Base-by-base conservation (phyloP, 2,329 filamentous ascomycete genomes). In the Helicocarpus griseus region DNA sequence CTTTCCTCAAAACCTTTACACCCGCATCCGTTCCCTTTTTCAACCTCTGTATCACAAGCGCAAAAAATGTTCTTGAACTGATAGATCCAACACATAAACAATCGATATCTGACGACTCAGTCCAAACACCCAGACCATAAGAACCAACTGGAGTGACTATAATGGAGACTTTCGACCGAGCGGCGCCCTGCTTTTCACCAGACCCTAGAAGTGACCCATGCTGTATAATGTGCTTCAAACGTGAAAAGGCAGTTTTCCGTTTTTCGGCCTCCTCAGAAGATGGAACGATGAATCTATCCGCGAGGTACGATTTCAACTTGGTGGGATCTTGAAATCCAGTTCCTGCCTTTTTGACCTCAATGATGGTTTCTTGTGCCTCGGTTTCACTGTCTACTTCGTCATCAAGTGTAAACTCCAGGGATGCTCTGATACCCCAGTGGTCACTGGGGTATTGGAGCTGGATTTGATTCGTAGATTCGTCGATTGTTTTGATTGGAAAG, bases 1-100 rank as follows among this genome's bases (percentile, higher is more conserved):
- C 78, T 48, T 76, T 77, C 39, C 81, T 75, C 14, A 84, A 59
- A 9, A 85, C 69, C 21, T 63, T 71, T 35, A 84, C 64, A 0
- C 69, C 74, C 19, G 65, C 61, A 1, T 62, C 55, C 1, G 69
- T 62, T 1, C 74, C 74, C 53, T 70, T 77, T 26, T 71, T 71
- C 8, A 86, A 65, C 7, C 79, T 73, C 58, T 80, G 77, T 1
- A 70, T 66, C 4, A 77, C 78, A 14, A 86, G 67, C 8, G 77
- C 64, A 60, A 85, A 84, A 62, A 86, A 86, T 0, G 75, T 79
- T 53, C 71, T 74, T 1, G 80, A 68, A 59, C 80, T 80, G 52
- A 83, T 79, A 21, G 77, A 73, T 1, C 82, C 81, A 54, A 86
- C 78, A 57, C 77, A 84, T 5, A 86, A 72, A 58, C 81, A 82